A percentile compares a stretch with the other conserved stretches of the same genome.
These are phyloP conservation scores for Fusarium praegraminearum DNA, from an alignment of 2,329 filamentous ascomycete genomes.

Conservation along the genomic window DNA sequence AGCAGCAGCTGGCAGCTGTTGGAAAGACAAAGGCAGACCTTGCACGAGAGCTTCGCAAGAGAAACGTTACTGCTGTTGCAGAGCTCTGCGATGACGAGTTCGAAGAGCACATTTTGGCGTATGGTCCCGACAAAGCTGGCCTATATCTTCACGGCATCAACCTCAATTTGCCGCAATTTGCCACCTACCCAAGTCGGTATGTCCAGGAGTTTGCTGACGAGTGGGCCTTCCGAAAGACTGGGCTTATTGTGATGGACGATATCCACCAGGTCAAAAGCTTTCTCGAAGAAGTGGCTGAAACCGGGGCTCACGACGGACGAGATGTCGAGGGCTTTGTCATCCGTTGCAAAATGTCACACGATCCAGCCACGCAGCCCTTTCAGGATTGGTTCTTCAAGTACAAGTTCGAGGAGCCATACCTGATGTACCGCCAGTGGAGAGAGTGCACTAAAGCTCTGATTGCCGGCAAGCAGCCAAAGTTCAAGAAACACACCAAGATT, in stretches of 20 bases:
- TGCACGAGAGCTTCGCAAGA: constrained; percentile 76
- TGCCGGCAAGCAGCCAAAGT: constrained; percentile 76
- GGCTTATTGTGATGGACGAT: constrained; percentile 81
- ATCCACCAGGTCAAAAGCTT: constrained; percentile 81
- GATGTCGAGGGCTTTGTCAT: constrained; percentile 98
- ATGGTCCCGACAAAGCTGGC: constrained; percentile 83
- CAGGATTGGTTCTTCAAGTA: constrained; percentile 99
- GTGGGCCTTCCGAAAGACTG: constrained; percentile 95
- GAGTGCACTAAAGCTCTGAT: constrained; percentile 96
- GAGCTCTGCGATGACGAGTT: constrained; percentile 97
- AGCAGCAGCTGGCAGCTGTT: constrained; percentile 79
- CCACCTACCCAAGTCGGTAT: constrained; percentile 83
- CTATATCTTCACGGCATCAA: constrained; percentile 97
- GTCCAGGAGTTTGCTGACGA: constrained; percentile 90
- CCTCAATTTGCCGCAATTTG: constrained; percentile 91
- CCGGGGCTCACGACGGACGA: constrained; percentile 87
- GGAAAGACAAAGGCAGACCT: constrained; percentile 85
- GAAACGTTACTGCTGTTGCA: constrained; percentile 94
- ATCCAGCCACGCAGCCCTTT: constrained; percentile 66
- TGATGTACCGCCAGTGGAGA: constrained; percentile 99
- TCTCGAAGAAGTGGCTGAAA: constrained; percentile 86
- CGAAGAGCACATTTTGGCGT: constrained; percentile 96
- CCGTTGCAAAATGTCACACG: constrained; percentile 78
- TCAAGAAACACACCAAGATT: constrained; percentile 88
- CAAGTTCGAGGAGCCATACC: constrained; percentile 98